Conservation (phyloP, 1,139 yeast species). For the Kurtzmaniella natalensis region DNA sequence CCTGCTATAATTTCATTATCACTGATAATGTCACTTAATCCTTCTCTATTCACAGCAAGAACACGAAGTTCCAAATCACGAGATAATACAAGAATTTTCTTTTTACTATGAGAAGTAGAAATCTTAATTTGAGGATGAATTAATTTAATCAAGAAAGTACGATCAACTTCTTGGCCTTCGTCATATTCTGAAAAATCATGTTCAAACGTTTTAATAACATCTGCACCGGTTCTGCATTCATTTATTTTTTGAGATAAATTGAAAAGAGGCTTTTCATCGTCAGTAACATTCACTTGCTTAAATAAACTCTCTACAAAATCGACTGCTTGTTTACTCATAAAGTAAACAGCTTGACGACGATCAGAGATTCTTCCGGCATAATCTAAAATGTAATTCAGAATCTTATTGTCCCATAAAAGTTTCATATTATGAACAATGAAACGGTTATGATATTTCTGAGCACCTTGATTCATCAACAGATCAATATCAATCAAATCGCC, state of each 20-base stretch:
- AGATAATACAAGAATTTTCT: constrained; percentile 49
- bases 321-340: constrained; percentile 68
- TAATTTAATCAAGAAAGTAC: constrained; percentile 36
- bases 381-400: constrained; percentile 57
- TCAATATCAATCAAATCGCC: constrained; percentile 1
- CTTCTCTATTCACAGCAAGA: constrained; percentile 49
- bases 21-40: constrained; percentile 41
- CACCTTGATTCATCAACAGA: constrained; percentile 5
- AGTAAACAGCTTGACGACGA: constrained; percentile 54
- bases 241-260: constrained; percentile 7
- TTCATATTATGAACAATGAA: constrained; percentile 76
- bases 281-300: constrained; percentile 15
- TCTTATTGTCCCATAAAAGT: constrained; percentile 71
- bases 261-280: not conserved
- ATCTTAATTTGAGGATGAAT: constrained; percentile 45
- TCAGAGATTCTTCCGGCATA: constrained; percentile 60
- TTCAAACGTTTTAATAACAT: constrained; percentile 31
- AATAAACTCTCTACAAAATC: constrained; percentile 48
- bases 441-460: constrained; percentile 55
- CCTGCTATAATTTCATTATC: constrained; percentile 36
- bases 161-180: constrained; percentile 31
- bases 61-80: constrained; percentile 69
- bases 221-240: constrained; percentile 22
- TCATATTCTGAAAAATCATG: constrained; percentile 25
- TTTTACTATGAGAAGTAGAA: constrained; percentile 26